Evolutionary conservation across 176 grass and related monocot genomes (phyloP).

Genomic region (Bonia amplexicaulis): DNA sequence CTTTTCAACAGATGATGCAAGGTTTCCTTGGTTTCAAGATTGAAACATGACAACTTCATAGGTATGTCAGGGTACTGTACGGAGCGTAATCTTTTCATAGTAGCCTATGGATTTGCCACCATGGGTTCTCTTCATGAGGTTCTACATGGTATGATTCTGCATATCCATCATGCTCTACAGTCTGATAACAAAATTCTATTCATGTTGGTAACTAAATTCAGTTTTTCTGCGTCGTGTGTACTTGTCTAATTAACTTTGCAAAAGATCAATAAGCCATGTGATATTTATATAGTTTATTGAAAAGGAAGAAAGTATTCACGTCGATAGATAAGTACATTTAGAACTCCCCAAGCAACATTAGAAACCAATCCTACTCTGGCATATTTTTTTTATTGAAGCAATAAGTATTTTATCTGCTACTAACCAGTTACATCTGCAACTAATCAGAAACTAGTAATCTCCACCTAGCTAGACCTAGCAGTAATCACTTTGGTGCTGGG

Average conservation of each 20-base stretch:
- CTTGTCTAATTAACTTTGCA: neutral
- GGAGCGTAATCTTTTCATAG: slow-evolving; percentile 68
- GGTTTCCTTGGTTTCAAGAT: slow-evolving; percentile 70
- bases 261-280: neutral
- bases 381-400: slow-evolving; percentile 7
- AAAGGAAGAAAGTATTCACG: neutral
- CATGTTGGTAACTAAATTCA: neutral
- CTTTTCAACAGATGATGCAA: slow-evolving; percentile 15
- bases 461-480: neutral
- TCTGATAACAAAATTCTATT: neutral
- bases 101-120: slow-evolving; percentile 84
- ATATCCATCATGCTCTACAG: neutral
- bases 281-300: neutral
- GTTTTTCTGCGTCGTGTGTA: neutral
- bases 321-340: neutral
- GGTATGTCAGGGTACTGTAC: slow-evolving; percentile 87
- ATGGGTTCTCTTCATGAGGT: slow-evolving; percentile 92
- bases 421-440: neutral
- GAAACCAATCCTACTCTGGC: neutral
- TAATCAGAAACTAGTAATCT: neutral
- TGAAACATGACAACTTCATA: slow-evolving; percentile 77
- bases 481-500: neutral
- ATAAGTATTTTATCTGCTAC: neutral
- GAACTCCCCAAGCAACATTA: neutral
- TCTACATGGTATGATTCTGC: slow-evolving; percentile 66